A percentile compares a stretch with the other conserved stretches of the same genome.
Evolutionary conservation across 1,284 basidiomycete species (phyloP).

Genomic region (Agroathelia rolfsii): DNA sequence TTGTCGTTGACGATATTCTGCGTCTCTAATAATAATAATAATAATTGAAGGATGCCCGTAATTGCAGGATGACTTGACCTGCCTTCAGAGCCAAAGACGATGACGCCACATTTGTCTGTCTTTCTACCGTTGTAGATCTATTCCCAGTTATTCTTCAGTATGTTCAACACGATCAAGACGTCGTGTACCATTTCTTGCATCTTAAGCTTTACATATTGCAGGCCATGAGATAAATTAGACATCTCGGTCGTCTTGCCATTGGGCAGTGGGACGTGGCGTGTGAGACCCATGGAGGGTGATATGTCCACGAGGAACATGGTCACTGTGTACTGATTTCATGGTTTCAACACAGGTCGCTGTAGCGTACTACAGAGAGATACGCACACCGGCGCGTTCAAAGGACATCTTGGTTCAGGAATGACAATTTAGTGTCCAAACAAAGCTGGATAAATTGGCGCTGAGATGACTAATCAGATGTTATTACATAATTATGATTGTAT

Average conservation of each 20-base stretch:
- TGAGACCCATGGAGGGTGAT: constrained; percentile 75
- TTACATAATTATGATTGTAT: too few species aligned
- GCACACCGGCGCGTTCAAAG: constrained; percentile 66
- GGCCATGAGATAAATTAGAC: constrained; percentile 70
- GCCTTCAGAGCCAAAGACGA: constrained; percentile 79
- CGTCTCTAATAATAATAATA: constrained; percentile 37
- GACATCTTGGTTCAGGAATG: constrained; percentile 40
- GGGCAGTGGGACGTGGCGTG: constrained; percentile 47
- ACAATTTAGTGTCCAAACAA: too few species aligned
- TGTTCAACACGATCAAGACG: constrained; percentile 2
- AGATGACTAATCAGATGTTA: too few species aligned
- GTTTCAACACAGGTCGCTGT: constrained; percentile 1
- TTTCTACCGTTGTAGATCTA: constrained; percentile 86
- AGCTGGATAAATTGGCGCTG: too few species aligned
- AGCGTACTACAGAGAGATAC: constrained; percentile 13
- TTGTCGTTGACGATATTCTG: constrained; percentile 61
- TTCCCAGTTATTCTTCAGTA: constrained; percentile 3
- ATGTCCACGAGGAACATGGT: constrained; percentile 84
- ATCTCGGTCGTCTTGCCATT: constrained; percentile 44
- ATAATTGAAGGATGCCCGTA: constrained; percentile 11
- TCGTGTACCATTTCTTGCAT: constrained; percentile 74
- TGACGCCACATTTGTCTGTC: constrained; percentile 84
- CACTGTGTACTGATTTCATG: constrained; percentile 53
- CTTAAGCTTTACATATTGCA: constrained; percentile 82
- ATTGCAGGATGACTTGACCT: constrained; percentile 10